These are phyloP conservation scores for Xylariaceae sp. DNA, from an alignment of 2,329 filamentous ascomycete genomes.

Conservation along the genomic window DNA sequence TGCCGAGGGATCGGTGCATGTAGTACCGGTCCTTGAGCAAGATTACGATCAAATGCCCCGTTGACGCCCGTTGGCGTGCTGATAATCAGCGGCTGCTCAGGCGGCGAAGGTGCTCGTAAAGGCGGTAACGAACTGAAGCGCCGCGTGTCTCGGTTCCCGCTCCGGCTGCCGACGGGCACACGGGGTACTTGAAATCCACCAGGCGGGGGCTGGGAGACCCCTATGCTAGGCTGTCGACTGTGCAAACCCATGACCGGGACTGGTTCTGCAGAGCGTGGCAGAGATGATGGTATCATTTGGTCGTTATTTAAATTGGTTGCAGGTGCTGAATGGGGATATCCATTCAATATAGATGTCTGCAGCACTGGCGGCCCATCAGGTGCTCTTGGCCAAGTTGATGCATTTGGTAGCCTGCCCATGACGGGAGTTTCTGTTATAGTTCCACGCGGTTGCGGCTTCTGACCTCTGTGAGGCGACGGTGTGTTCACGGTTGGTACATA, in stretches of 20 bases:
- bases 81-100: constrained; percentile 58
- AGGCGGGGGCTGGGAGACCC: constrained; percentile 42
- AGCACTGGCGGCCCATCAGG: constrained; percentile 25
- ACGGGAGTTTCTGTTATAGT: constrained; percentile 14
- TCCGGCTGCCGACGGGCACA: constrained; percentile 38
- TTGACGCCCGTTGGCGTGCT: constrained; percentile 57
- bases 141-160: constrained; percentile 20
- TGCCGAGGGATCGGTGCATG: constrained; percentile 53
- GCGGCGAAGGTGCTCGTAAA: constrained; percentile 27
- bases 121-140: constrained; percentile 24
- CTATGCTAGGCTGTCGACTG: constrained; percentile 35
- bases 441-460: constrained; percentile 7
- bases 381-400: constrained; percentile 48
- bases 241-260: constrained; percentile 40
- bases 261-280: constrained; percentile 39
- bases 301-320: constrained; percentile 31
- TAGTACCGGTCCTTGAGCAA: constrained; percentile 44
- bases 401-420: constrained; percentile 31
- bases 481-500: constrained; percentile 16
- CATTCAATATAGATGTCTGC: constrained; percentile 25
- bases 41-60: constrained; percentile 51
- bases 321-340: constrained; percentile 44
- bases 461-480: constrained; percentile 12
- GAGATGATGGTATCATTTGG: constrained; percentile 33
- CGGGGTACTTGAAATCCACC: constrained; percentile 43